Evolutionary conservation across 305 asterid genomes (phyloP).

Genomic region (Euphrasia arctica): DNA sequence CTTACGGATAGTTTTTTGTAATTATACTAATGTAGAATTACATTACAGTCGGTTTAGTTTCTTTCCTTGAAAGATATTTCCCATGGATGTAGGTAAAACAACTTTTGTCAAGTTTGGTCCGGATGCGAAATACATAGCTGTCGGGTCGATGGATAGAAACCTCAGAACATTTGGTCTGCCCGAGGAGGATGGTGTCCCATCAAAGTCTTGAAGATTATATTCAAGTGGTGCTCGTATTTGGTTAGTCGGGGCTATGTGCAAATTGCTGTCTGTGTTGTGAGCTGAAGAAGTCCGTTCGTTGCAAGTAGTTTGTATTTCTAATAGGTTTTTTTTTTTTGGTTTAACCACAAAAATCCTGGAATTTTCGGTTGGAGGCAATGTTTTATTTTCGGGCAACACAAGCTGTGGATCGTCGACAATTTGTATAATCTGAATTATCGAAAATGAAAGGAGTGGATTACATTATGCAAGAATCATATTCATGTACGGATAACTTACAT

Average conservation of each 20-base stretch:
- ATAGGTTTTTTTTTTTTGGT: not conserved
- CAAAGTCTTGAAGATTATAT: conserved; percentile 45
- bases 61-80: not conserved
- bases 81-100: conserved; percentile 59
- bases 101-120: conserved; percentile 80
- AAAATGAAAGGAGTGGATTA: not conserved
- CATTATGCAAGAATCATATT: not conserved
- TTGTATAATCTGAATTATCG: not conserved
- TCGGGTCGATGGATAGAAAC: conserved; percentile 94
- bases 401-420: not conserved
- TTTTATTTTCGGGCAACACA: not conserved
- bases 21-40: not conserved
- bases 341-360: conserved; percentile 6
- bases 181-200: conserved; percentile 43
- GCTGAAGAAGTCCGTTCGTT: not conserved
- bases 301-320: not conserved
- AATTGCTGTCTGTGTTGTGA: conserved; percentile 6
- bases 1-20: not conserved
- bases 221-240: too few species aligned
- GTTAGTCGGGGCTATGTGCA: too few species aligned
- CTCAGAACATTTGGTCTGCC: conserved; percentile 90
- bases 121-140: conserved; percentile 85
- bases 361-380: not conserved
- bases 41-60: not conserved
- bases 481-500: not conserved